Percentiles rank a stretch among this genome's conserved stretches.
phyloP scores from a whole-genome alignment of 768 basidiomycete genomes.

The Tricholoma saponaceum region DNA sequence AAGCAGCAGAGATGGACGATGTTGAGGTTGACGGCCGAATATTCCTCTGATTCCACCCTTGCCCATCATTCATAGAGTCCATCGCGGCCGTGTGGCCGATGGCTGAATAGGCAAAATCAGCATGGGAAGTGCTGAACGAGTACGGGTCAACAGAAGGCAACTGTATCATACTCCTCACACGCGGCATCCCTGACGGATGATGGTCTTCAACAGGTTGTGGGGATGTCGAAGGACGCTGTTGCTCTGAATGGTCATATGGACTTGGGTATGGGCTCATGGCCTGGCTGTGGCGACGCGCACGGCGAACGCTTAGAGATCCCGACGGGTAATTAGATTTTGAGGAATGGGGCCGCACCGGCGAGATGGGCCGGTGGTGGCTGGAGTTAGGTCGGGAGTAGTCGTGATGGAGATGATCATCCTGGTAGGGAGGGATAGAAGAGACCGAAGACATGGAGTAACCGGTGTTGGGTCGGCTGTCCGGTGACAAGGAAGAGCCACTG shows the following conservation, averaged over 20 bases:
- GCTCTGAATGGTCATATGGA: conserved; percentile 67
- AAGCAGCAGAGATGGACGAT: conserved; percentile 72
- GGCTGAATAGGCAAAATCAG: conserved; percentile 81
- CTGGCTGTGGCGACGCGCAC: conserved; percentile 77
- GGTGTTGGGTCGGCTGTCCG: conserved; percentile 81
- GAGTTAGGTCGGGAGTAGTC: conserved; percentile 76
- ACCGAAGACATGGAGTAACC: conserved; percentile 86
- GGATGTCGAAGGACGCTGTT: conserved; percentile 67
- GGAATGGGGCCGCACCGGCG: conserved; percentile 56
- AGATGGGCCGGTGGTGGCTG: conserved; percentile 69
- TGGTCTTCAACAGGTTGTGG: conserved; percentile 63
- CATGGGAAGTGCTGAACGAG: conserved; percentile 57
- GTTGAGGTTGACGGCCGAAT: conserved; percentile 74
- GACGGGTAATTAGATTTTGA: conserved; percentile 56
- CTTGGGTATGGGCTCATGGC: conserved; percentile 86
- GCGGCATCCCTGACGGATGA: conserved; percentile 48
- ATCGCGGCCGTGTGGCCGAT: conserved; percentile 41
- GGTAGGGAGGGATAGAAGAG: conserved; percentile 63
- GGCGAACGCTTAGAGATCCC: conserved; percentile 62
- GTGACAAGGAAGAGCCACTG: conserved; percentile 71
- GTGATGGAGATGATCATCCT: conserved; percentile 48
- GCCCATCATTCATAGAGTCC: conserved; percentile 41
- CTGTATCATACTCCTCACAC: conserved; percentile 82
- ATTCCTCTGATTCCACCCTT: conserved; percentile 47
- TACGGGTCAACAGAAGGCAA: conserved; percentile 71